These are phyloP conservation scores for Pinguiococcus pyrenoidosus DNA, from an alignment of 108 stramenopile genomes.

Conservation along the genomic window DNA sequence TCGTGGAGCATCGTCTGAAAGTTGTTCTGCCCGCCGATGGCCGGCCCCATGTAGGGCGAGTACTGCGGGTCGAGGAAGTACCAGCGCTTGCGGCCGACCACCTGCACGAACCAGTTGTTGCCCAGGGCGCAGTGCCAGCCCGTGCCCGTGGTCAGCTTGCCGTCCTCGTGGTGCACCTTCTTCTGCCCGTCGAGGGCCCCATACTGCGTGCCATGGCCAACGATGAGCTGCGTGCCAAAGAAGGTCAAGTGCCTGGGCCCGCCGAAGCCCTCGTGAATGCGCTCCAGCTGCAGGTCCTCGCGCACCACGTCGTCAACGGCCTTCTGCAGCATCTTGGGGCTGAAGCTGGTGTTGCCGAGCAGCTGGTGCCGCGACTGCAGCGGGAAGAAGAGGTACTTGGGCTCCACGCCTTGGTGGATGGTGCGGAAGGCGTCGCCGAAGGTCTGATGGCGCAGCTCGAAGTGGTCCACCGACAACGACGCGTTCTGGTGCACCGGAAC, in stretches of 20 bases:
- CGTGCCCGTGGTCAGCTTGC: too few relatives aligned
- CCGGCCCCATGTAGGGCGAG: neutral
- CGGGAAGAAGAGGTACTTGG: constrained; percentile 11
- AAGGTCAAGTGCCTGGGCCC: neutral
- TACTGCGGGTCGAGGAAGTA: constrained; percentile 8
- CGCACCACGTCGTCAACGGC: neutral
- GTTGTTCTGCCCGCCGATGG: neutral
- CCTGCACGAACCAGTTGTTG: constrained; percentile 10
- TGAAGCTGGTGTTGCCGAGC: neutral
- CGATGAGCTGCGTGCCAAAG: constrained; percentile 1
- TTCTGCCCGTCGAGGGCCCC: too few relatives aligned
- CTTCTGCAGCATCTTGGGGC: neutral
- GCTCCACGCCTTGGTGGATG: neutral
- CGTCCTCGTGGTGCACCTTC: too few relatives aligned
- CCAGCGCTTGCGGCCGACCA: constrained; percentile 1
- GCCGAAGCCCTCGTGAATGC: constrained; percentile 3
- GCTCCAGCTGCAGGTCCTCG: neutral
- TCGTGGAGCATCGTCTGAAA: too few relatives aligned
- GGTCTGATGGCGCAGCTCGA: too few relatives aligned
- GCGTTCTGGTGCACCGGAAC: constrained; percentile 1
- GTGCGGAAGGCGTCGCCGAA: neutral
- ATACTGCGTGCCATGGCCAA: constrained; percentile 1
- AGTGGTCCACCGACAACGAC: too few relatives aligned
- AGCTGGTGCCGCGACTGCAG: constrained; percentile 4
- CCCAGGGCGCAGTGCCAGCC: constrained; percentile 3